Evolutionary conservation across 495 filamentous ascomycete genomes (phyloP).

Genomic region (Parachaetomium inaequale): DNA sequence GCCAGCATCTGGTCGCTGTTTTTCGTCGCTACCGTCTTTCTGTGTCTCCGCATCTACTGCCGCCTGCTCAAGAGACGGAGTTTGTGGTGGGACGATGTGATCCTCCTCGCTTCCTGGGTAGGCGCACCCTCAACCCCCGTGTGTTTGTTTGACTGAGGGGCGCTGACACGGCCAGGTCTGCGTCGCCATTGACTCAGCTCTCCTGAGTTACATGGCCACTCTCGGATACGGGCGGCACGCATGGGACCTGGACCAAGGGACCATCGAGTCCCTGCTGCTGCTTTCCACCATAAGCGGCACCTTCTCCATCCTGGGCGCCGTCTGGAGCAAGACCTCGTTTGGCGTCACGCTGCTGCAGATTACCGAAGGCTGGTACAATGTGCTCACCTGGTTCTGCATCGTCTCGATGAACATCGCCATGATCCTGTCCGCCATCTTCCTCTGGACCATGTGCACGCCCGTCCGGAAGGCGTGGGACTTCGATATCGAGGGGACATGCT

Average conservation of each 20-base stretch:
- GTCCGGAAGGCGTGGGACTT: slow-evolving; percentile 31
- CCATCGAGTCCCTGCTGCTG: slow-evolving; percentile 17
- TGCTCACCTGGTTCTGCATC: slow-evolving; percentile 25
- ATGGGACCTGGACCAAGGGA: slow-evolving; percentile 26
- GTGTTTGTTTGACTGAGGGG: not conserved
- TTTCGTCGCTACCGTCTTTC: slow-evolving; percentile 20
- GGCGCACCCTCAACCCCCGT: not conserved
- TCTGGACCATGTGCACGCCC: slow-evolving; percentile 31
- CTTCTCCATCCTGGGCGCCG: slow-evolving; percentile 25
- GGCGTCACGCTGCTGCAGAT: slow-evolving; percentile 30
- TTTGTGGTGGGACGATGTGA: slow-evolving; percentile 34
- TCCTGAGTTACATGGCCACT: slow-evolving; percentile 17
- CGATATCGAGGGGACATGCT: slow-evolving; percentile 27
- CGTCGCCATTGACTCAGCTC: slow-evolving; percentile 8
- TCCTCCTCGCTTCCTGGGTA: slow-evolving; percentile 34
- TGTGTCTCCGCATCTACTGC: slow-evolving; percentile 26
- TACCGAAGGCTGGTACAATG: slow-evolving; percentile 22
- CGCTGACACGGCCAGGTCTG: slow-evolving; percentile 8
- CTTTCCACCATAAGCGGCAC: slow-evolving; percentile 16
- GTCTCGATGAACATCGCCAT: slow-evolving; percentile 26
- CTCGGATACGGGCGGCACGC: slow-evolving; percentile 31
- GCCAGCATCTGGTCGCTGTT: slow-evolving; percentile 25
- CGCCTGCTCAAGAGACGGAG: slow-evolving; percentile 21
- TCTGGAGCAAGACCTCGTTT: slow-evolving; percentile 33
- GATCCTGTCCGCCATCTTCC: slow-evolving; percentile 16